Evolutionary conservation across 1,284 basidiomycete genomes (phyloP), one percentile per base, ranked within the genome.

Genomic region (Sanghuangporus weigelae): DNA sequence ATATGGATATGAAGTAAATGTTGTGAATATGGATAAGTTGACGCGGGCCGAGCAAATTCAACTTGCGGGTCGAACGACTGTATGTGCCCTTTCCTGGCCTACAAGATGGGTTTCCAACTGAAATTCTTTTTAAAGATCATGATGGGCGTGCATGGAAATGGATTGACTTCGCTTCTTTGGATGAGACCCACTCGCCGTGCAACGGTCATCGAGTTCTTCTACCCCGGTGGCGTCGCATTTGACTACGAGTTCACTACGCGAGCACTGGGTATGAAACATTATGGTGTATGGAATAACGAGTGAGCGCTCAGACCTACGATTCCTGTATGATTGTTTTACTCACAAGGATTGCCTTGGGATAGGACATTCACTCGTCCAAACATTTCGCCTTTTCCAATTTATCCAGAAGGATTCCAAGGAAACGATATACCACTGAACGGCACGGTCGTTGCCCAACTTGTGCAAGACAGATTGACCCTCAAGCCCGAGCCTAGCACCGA

Each of bases 131-230:
- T 31, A 31, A 7, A 93, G 90, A 89, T 94, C 69, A 82, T 94
- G 84, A 86, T 93, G 82, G 92, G 92, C 61, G 88, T 95, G 14
- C 92, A 95, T 71, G 92, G 93, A 14, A 93, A 94, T 72, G 93
- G 92, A 49, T 74, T 95, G 39, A 93, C 93, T 0, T 84, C 90
- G 14, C 77, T 93, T 1, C 71, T 95, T 6, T 95, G 92, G 92
- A 93, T 95, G 92, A 85, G 87, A 38, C 90, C 90, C 0, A 83
- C 81, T 0, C 83, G 83, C 7, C 78, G 85, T n/a, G 81, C 89
- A 19, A 92, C 90, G 0, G 90, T 94, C 50, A 93, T 95, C 75
- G 93, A 96, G 71, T 93, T 95, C 74, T 93, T 95, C 76, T 93
- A 78, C 73, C 92, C 93, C 2, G 80, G 81, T 35, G 93, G 93